phyloP scores from a whole-genome alignment of 768 basidiomycete species.

The Russula ochroleuca region DNA sequence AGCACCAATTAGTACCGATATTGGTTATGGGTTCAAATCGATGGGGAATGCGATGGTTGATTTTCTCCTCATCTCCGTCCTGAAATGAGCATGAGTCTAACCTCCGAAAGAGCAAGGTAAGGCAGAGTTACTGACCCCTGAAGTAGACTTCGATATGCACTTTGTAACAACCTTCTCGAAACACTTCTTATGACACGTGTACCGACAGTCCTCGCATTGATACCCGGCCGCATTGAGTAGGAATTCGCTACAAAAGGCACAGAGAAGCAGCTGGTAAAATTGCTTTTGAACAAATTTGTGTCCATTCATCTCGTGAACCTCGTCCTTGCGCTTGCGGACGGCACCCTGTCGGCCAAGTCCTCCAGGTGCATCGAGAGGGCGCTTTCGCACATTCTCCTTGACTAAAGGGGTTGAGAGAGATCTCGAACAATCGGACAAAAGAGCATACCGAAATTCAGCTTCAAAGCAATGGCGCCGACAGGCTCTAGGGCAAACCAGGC shows the following conservation, averaged over 20 bases:
- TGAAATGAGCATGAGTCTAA: slow-evolving; percentile 33
- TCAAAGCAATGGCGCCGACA: slow-evolving; percentile 85
- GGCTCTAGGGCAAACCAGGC: slow-evolving; percentile 98
- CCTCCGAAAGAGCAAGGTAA: neutral
- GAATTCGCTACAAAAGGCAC: slow-evolving; percentile 97
- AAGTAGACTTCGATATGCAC: slow-evolving; percentile 96
- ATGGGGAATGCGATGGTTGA: slow-evolving; percentile 98
- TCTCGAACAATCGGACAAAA: slow-evolving; percentile 6
- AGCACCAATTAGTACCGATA: slow-evolving; percentile 98
- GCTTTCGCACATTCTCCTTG: slow-evolving; percentile 95
- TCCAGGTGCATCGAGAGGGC: slow-evolving; percentile 86
- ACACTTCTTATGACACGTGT: slow-evolving; percentile 98
- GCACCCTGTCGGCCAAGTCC: slow-evolving; percentile 98
- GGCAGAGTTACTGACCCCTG: slow-evolving; percentile 63
- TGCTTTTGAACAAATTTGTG: slow-evolving; percentile 97
- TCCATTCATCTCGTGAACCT: slow-evolving; percentile 99
- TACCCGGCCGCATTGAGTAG: slow-evolving; percentile 96
- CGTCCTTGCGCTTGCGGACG: slow-evolving; percentile 94
- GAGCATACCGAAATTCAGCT: slow-evolving; percentile 85
- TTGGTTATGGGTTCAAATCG: slow-evolving; percentile 96
- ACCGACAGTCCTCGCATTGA: slow-evolving; percentile 98
- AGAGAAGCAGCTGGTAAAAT: slow-evolving; percentile 98
- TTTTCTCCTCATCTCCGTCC: slow-evolving; percentile 97
- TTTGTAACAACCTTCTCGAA: slow-evolving; percentile 99
- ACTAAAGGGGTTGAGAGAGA: slow-evolving; percentile 45